These are phyloP conservation scores for Lolium multiflorum DNA, from an alignment of 176 grass and related monocot genomes.

Conservation along the genomic window DNA sequence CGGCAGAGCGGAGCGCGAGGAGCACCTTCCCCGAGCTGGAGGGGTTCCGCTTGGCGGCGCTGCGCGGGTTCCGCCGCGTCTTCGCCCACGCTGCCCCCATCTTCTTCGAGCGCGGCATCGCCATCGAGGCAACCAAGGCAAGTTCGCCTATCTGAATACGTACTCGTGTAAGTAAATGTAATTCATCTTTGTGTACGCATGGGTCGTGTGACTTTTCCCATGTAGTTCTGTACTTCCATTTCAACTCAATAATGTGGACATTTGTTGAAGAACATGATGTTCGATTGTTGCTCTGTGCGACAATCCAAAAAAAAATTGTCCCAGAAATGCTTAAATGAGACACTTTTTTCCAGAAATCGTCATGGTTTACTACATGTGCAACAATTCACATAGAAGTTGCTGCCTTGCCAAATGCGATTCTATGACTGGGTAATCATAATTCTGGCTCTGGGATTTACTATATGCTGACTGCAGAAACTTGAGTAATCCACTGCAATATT, in stretches of 20 bases:
- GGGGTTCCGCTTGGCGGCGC: conserved; percentile 69
- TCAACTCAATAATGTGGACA: background rate
- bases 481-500: too few relatives aligned
- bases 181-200: background rate
- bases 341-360: too few relatives aligned
- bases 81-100: conserved; percentile 88
- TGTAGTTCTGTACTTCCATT: background rate
- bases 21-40: conserved; percentile 93
- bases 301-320: too few relatives aligned
- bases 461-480: too few relatives aligned
- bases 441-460: too few relatives aligned
- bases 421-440: too few relatives aligned
- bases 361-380: too few relatives aligned
- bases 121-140: conserved; percentile 57
- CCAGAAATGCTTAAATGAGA: too few relatives aligned
- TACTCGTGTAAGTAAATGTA: background rate
- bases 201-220: background rate
- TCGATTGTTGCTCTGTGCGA: background rate
- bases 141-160: background rate
- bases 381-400: too few relatives aligned
- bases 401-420: too few relatives aligned
- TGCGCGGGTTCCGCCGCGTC: conserved; percentile 83
- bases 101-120: conserved; percentile 91
- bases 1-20: conserved; percentile 80
- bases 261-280: background rate